Evolutionary conservation across 2,329 filamentous ascomycete genomes (phyloP).

Genomic region (Pseudogymnoascus sp.): DNA sequence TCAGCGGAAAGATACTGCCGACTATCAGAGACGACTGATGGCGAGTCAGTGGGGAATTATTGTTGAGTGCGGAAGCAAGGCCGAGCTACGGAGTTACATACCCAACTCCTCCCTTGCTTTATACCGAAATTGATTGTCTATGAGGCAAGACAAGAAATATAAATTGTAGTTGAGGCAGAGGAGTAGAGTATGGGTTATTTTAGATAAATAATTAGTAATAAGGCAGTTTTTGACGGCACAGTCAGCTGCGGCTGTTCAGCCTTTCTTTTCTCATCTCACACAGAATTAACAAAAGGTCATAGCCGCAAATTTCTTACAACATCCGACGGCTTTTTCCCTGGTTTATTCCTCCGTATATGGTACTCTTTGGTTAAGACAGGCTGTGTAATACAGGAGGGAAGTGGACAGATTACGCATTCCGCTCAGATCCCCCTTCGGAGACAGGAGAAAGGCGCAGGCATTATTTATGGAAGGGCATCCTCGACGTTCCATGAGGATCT

Average conservation of each 20-base stretch:
- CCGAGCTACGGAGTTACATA: neutral
- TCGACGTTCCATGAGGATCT: neutral
- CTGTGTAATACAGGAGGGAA: neutral
- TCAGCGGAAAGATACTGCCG: neutral
- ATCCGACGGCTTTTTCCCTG: neutral
- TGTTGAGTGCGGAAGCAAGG: neutral
- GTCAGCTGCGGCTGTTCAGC: conserved; percentile 6
- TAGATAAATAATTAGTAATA: neutral
- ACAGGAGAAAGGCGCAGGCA: neutral
- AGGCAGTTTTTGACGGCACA: neutral
- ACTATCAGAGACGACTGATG: neutral
- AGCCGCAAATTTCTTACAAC: neutral
- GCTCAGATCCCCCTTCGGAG: no score
- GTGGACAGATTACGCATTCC: neutral
- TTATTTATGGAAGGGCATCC: neutral
- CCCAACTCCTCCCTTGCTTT: neutral
- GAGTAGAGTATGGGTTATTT: neutral
- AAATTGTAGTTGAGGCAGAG: neutral
- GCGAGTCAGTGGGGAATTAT: conserved; percentile 4
- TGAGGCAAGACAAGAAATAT: neutral
- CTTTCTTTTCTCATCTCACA: neutral
- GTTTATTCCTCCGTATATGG: no score
- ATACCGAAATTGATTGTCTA: neutral
- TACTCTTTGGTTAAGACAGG: no score
- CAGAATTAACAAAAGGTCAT: neutral